Evolutionary conservation across 139 green algal species (phyloP), one percentile per base, ranked within the genome.

Genomic region (Chlorella sp.): DNA sequence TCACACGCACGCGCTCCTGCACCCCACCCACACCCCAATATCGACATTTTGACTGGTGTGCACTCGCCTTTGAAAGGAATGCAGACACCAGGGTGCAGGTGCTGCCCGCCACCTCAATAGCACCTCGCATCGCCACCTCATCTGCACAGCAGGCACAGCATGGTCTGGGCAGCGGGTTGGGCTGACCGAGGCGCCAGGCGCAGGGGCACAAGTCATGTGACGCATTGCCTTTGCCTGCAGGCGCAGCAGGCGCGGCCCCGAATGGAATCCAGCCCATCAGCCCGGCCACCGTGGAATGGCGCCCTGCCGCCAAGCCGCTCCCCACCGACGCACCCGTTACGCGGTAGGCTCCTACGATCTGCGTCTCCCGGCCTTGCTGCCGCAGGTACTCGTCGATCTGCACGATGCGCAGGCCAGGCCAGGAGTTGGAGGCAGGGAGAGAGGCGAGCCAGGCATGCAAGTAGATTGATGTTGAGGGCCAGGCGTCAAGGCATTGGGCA

Each of bases 331-430:
- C 80, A 74, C 95, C 90, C 5, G 96, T 99, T 0, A 99, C 85
- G 0, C 97, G 87, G 86, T 98, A 98, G 1, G 92, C 95, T 1
- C 89, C 91, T 12, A 93, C 87, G 36, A 94, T 96, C 0, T 85
- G 64, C 17, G 89, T 80, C 41, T 75, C 72, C 85, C 87, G 73
- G 20, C 89, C 88, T 5, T 83, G 85, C 74, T 89, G 68, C 38
- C 26, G 5, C 34, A 94, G 70, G 25, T 81, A 65, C 11, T 67
- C 38, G 32, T 91, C 86, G 39, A 90, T 89, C 34, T 86, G 78
- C 41, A 11, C 26, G 11, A 63, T 7, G 1, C 0, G 41, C 23
- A 1, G 38, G 69, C 15, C 36, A 34, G 23, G 44, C 7, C 38
- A 32, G 25, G 13, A 3, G 34, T 55, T n/a, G 34, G 64, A 30